Percentiles rank a stretch among this genome's conserved stretches.
Conservation (phyloP, 2,329 filamentous ascomycete species). For the Trichoderma citrinoviride region DNA sequence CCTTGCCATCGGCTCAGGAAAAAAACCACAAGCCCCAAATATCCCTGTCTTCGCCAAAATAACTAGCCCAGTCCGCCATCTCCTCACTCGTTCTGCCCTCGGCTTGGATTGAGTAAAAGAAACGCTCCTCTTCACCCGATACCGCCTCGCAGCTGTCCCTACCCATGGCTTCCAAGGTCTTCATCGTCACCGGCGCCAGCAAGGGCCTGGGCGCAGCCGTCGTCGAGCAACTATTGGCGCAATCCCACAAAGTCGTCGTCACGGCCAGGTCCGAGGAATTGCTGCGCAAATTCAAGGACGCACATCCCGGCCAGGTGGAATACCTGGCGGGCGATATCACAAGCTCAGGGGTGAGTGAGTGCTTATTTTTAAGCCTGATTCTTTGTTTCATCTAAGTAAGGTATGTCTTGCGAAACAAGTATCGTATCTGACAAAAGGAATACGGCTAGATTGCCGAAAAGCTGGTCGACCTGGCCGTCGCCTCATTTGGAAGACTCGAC, state of each 20-base stretch:
- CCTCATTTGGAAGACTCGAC: slow-evolving; percentile 71
- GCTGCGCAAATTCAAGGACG: slow-evolving; percentile 50
- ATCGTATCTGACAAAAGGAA: neutral
- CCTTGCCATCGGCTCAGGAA: slow-evolving; percentile 5
- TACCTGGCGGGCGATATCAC: slow-evolving; percentile 56
- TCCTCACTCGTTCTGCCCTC: neutral
- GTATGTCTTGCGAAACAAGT: neutral
- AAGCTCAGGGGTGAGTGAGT: slow-evolving; percentile 45
- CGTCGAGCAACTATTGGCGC: slow-evolving; percentile 49
- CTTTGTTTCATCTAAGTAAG: neutral
- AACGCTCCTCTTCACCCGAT: neutral
- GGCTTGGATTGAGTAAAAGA: slow-evolving; percentile 1
- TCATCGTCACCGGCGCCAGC: slow-evolving; percentile 67
- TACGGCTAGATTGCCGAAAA: slow-evolving; percentile 51
- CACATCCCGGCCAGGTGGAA: slow-evolving; percentile 53
- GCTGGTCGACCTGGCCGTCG: slow-evolving; percentile 63
- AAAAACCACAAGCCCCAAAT: neutral
- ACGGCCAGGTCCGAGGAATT: slow-evolving; percentile 53
- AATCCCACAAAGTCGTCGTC: slow-evolving; percentile 57
- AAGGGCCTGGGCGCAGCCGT: slow-evolving; percentile 61
- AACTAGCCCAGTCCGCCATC: neutral
- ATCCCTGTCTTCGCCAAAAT: neutral
- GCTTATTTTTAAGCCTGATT: neutral
- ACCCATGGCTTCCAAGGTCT: slow-evolving; percentile 57
- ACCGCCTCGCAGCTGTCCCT: neutral